Conservation (phyloP, 108 stramenopile genomes). For the Fistulifera solaris region DNA sequence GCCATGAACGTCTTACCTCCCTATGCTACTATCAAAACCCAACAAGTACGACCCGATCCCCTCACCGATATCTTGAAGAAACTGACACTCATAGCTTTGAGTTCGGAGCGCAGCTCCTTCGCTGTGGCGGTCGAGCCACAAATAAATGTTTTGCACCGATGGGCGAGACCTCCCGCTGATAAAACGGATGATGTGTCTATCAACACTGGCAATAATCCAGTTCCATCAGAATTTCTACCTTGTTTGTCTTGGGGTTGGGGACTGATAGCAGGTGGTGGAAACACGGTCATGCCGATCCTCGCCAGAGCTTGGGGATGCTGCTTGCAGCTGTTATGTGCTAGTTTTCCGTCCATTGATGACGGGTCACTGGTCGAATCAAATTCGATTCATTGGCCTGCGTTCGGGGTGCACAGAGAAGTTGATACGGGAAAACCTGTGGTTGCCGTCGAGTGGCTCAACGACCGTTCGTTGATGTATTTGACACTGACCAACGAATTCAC, state of each 20-base stretch:
- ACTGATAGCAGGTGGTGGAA: slow-evolving; percentile 64
- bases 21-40: slow-evolving; percentile 14
- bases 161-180: slow-evolving; percentile 51
- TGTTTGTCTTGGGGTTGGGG: slow-evolving; percentile 86
- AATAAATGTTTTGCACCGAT: slow-evolving; percentile 74
- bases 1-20: slow-evolving; percentile 65
- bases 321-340: slow-evolving; percentile 66
- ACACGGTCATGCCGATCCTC: slow-evolving; percentile 62
- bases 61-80: slow-evolving; percentile 9
- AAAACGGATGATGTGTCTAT: slow-evolving; percentile 9
- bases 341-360: slow-evolving; percentile 31
- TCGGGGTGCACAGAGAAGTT: slow-evolving; percentile 79
- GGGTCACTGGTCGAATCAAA: slow-evolving; percentile 8
- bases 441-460: slow-evolving; percentile 75
- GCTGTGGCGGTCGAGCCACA: slow-evolving; percentile 79
- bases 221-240: no score
- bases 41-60: not conserved
- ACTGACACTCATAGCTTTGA: slow-evolving; percentile 64
- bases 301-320: slow-evolving; percentile 82
- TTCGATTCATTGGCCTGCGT: slow-evolving; percentile 60
- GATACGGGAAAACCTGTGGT: slow-evolving; percentile 65
- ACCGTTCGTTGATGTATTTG: slow-evolving; percentile 59
- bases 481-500: slow-evolving; percentile 64
- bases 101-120: slow-evolving; percentile 77
- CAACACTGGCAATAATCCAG: not conserved